phyloP scores from a whole-genome alignment of 495 filamentous ascomycete genomes.

The Tetracladium setigerum region DNA sequence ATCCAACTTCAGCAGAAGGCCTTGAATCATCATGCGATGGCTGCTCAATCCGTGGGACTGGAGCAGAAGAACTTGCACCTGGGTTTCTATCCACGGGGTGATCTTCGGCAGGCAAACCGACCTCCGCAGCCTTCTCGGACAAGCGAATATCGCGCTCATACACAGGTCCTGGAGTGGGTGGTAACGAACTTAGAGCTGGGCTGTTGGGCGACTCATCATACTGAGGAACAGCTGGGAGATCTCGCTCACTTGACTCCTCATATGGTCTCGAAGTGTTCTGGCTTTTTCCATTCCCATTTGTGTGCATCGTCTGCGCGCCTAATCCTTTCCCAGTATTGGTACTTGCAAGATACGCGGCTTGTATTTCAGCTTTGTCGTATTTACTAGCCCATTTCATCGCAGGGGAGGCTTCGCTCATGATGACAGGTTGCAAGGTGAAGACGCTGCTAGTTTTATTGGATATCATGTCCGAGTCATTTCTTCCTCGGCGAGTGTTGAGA shows the following conservation, averaged over 20 bases:
- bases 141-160: constrained; percentile 4
- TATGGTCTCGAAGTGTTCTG: constrained; percentile 17
- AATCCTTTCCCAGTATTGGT: constrained; percentile 57
- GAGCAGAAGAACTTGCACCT: neutral
- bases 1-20: constrained; percentile 33
- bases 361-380: constrained; percentile 79
- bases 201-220: constrained; percentile 4
- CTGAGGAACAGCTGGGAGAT: constrained; percentile 15
- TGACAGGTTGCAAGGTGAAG: constrained; percentile 78
- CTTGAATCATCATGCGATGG: constrained; percentile 15
- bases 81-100: constrained; percentile 13
- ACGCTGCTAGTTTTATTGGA: constrained; percentile 83
- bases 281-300: constrained; percentile 22
- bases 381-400: constrained; percentile 94
- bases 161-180: constrained; percentile 18
- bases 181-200: constrained; percentile 10
- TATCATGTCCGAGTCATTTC: constrained; percentile 43
- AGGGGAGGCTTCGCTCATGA: constrained; percentile 80
- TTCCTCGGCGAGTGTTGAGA: constrained; percentile 34
- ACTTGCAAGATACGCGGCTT: constrained; percentile 73
- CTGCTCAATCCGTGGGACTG: neutral
- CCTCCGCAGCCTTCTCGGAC: constrained; percentile 17
- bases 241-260: constrained; percentile 10
- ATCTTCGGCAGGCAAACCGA: constrained; percentile 10
- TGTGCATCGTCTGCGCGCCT: constrained; percentile 21